phyloP scores from a whole-genome alignment of 2,329 filamentous ascomycete genomes.

The Passalora sequoiae region DNA sequence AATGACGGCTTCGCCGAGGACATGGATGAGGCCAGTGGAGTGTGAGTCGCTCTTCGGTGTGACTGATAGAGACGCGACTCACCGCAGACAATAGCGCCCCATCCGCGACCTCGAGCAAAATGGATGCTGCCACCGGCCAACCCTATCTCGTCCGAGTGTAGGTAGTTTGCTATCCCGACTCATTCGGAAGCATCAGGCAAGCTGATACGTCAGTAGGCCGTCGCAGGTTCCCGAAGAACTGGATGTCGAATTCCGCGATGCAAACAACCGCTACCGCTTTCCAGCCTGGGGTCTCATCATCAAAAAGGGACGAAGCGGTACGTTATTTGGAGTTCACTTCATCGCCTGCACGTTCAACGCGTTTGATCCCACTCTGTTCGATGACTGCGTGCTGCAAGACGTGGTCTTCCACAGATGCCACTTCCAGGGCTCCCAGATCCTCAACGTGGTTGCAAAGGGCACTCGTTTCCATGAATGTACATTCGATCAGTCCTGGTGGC shows the following conservation, averaged over 20 bases:
- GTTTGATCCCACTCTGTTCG: neutral
- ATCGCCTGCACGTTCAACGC: slow-evolving; percentile 2
- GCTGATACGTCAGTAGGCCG: neutral
- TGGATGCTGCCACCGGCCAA: no score
- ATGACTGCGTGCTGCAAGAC: neutral
- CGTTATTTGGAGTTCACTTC: neutral
- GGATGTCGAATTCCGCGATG: neutral
- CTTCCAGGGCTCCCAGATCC: neutral
- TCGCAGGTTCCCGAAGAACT: neutral
- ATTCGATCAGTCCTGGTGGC: neutral
- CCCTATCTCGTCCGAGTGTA: neutral
- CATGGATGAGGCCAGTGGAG: neutral
- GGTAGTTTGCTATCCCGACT: no score
- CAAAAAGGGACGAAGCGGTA: neutral
- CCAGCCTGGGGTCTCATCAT: neutral
- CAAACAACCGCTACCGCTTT: neutral
- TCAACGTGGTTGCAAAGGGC: slow-evolving; percentile 1
- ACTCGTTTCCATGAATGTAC: neutral
- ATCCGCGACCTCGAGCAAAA: no score
- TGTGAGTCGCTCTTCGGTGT: neutral
- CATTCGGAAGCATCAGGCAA: neutral
- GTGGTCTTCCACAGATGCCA: slow-evolving; percentile 5
- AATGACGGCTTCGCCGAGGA: neutral
- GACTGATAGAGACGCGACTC: neutral
- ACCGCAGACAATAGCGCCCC: neutral